Evolutionary conservation across 2,329 filamentous ascomycete species (phyloP), one percentile per base, ranked within the genome.

Genomic region (Ophiosphaerella korrae): DNA sequence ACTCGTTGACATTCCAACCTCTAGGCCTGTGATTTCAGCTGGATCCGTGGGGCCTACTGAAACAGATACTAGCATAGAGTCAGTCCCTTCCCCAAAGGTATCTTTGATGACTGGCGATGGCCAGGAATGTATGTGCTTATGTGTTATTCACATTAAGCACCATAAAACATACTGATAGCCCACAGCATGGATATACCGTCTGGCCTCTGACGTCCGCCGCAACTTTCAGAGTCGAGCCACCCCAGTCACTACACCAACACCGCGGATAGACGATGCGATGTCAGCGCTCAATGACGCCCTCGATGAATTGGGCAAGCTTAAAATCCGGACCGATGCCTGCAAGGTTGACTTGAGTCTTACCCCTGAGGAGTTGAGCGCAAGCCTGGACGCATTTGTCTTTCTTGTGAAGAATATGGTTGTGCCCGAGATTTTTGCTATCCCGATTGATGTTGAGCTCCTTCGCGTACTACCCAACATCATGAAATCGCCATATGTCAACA

Each of bases 181-280:
- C 31, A n/a, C 21, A 63, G 62, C 60, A 37, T 66, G 66, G 67
- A 63, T 70, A 8, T 69, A 64, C 47, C 66, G 55, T 7, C 52
- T 69, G 48, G 67, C 66, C 8, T 66, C 46, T 8, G 60, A 68
- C 36, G 56, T 63, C 2, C 58, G 53, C 31, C 58, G 52, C 11
- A 63, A 55, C 36, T 68, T 70, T 21, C 61, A 68, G 34, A 45
- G 37, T 18, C 58, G 63, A 29, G 43, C 53, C 4, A 59, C 64
- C 2, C 63, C 64, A 21, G 53, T 57, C 18, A 46, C 42, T 38
- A 64, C 64, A 7, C 60, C 66, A 33, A 55, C 45, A 13, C 53
- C 53, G 14, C 57, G 44, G 16, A 59, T 68, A n/a, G 61, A 68
- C 38, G 57, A 50, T 43, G 65, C 60, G 7, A 70, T 70, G 62